These are phyloP conservation scores for Verticillium klebahnii DNA, from an alignment of 2,329 filamentous ascomycete species.

Conservation along the genomic window DNA sequence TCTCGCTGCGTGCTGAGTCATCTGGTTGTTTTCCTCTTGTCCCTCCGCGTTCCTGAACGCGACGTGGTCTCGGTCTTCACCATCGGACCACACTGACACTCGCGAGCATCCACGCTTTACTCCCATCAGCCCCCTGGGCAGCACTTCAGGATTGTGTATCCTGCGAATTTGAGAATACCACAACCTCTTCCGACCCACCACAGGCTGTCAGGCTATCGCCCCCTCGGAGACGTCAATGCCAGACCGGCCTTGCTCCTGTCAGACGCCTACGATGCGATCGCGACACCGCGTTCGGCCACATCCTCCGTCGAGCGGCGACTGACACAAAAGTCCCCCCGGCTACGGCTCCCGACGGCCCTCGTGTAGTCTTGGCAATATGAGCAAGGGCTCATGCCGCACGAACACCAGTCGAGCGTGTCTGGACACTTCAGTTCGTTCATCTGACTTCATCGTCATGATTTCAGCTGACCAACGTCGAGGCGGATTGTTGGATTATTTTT, in stretches of 20 bases:
- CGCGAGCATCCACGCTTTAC: too few species aligned
- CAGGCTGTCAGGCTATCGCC: not conserved
- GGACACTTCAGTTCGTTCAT: not conserved
- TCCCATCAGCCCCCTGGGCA: too few species aligned
- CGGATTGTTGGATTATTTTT: too few species aligned
- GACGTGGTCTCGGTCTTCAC: not conserved
- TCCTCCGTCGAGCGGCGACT: not conserved
- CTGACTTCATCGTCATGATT: too few species aligned
- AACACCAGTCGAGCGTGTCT: not conserved
- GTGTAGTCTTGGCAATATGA: not conserved
- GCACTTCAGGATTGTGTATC: too few species aligned
- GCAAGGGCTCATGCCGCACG: not conserved
- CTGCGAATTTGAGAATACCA: not conserved
- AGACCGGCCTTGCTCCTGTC: not conserved
- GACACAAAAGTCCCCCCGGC: not conserved
- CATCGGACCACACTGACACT: not conserved
- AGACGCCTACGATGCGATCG: not conserved
- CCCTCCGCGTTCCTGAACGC: not conserved
- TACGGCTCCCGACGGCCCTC: not conserved
- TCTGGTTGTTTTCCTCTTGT: not conserved
- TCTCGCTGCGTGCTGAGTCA: too few species aligned
- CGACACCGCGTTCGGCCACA: not conserved
- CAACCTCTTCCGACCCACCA: not conserved
- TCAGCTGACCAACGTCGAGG: too few species aligned
- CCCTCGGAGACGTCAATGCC: not conserved